A percentile compares a stretch with the other conserved stretches of the same genome.
Conservation (phyloP, 2,329 filamentous ascomycete species). For the Epichloe typhina region DNA sequence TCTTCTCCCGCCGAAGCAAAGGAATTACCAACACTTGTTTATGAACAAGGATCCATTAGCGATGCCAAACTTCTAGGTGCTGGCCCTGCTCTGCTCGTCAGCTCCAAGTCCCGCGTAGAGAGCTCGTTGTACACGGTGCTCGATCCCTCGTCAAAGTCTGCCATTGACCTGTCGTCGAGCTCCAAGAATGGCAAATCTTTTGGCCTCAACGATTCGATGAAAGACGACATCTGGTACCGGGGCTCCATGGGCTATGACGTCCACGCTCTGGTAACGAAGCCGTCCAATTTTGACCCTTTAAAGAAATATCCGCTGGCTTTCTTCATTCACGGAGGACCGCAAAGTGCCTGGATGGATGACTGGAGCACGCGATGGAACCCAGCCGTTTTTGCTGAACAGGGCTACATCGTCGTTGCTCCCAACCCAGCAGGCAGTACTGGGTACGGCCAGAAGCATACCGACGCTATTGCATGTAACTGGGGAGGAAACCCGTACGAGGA, state of each 20-base stretch:
- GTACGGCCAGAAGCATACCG: slow-evolving; percentile 64
- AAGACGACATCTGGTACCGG: slow-evolving; percentile 55
- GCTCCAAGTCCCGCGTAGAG: slow-evolving; percentile 56
- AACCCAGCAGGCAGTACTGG: slow-evolving; percentile 77
- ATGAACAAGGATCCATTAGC: slow-evolving; percentile 38
- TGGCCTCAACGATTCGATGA: slow-evolving; percentile 49
- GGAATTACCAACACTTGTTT: slow-evolving; percentile 35
- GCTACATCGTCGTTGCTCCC: slow-evolving; percentile 68
- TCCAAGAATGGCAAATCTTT: slow-evolving; percentile 53
- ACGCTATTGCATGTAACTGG: slow-evolving; percentile 72
- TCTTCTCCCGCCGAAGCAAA: slow-evolving; percentile 36
- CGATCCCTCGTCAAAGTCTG: slow-evolving; percentile 26
- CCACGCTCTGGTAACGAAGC: slow-evolving; percentile 56
- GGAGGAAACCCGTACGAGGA: slow-evolving; percentile 76
- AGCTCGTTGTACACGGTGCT: slow-evolving; percentile 56
- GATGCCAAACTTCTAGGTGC: slow-evolving; percentile 40
- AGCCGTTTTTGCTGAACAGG: slow-evolving; percentile 74
- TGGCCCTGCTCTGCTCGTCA: slow-evolving; percentile 43
- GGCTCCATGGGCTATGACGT: slow-evolving; percentile 51
- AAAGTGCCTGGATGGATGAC: slow-evolving; percentile 59
- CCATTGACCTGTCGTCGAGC: slow-evolving; percentile 44
- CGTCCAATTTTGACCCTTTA: slow-evolving; percentile 49
- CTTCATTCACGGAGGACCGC: slow-evolving; percentile 72
- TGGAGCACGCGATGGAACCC: slow-evolving; percentile 83
- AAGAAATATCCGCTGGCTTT: slow-evolving; percentile 71